Base-by-base conservation (phyloP, 345 rosid genomes). In the Clarkia xantiana region DNA sequence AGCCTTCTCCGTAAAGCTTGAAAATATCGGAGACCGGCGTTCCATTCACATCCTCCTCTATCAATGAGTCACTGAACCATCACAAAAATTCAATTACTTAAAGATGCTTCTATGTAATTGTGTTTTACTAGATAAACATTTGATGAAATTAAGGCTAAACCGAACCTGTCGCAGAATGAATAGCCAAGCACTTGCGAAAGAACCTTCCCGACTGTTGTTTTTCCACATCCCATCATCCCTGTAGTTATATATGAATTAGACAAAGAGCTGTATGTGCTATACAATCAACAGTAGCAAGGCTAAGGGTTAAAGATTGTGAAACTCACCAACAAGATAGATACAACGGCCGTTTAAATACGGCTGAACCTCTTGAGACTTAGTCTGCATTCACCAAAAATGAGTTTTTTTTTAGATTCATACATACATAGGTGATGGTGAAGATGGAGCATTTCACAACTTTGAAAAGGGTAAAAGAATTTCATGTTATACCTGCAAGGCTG, bases 201-300 rank as follows among this genome's bases (percentile, higher is more conserved):
- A 68, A 86, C 52, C 74, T 84, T 78, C 29, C 98, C 98, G 40
- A 84, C 81, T 0, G 96, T 91, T 15, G 98, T 81, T 74, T 91
- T 91, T 53, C 98, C 98, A 9, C 94, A 91, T 40, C 96, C 98
- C 98, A 91, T 86, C 89, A 86, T 78, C 48, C 98, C 96, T 86
- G 67, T 65, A 71, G 18, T 64, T 18, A 23, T 2, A 47, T 62
- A 56, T 19, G 39, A 12, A 41, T 29, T 10, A 29, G 44, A n/a
- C 25, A 44, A 43, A 54, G 9, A 11, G 3, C 11, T 13, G 22
- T 29, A 29, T 5, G 36, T 9, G 38, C 14, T 29, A 29, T 10
- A 29, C 25, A 22, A 54, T 14, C 16, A 1, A 20, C 11, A 15
- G 20, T 15, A 22, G 40, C 18, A 14, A 63, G 14, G 12, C n/a